Base-by-base conservation (phyloP, 768 basidiomycete species). In the Lactarius quietus region DNA sequence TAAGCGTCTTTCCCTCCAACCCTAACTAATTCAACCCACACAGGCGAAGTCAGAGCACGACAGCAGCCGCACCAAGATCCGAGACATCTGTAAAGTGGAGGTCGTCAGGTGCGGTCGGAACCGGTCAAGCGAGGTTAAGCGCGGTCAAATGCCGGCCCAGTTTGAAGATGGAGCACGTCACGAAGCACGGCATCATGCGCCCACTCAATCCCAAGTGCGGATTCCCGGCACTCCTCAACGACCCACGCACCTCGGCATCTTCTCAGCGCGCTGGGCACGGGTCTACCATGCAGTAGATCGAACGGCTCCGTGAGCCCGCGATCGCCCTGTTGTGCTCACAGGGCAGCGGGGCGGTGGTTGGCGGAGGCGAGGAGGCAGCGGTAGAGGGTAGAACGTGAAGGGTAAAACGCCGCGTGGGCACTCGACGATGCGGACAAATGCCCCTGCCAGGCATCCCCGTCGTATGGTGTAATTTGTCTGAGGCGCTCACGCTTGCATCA, bases 401-500 rank as follows among this genome's bases (percentile, higher is more conserved):
- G 81, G 67, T 90, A 87, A 87, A 83, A 80, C 33, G 95, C 91
- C 88, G 85, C 87, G 20, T 97, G 90, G 94, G 92, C 88, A 7
- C 75, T 93, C 64, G 88, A 91, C 66, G 85, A 60, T 17, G 36
- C 80, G 12, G 78, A 84, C 57, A 95, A 97, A 77, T 79, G 81
- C 36, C 96, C 96, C 96, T 95, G 5, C 92, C 95, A 5, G 91
- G 89, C 71, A 94, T 93, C 62, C 92, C 97, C 69, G 92, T 92
- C 33, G 86, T 90, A 20, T 79, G 94, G 64, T 77, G 93, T 62
- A 95, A 97, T 72, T 95, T 92, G 5, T 78, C 80, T 41, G 90
- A 93, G 76, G 90, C 90, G 15, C 78, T 86, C 26, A 78, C 81
- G 70, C 78, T 93, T 51, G 89, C 89, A 28, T 4, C 38, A 28